These are phyloP conservation scores for Saccharomycopsis amapae DNA, from an alignment of 805 yeast genomes.

Conservation along the genomic window DNA sequence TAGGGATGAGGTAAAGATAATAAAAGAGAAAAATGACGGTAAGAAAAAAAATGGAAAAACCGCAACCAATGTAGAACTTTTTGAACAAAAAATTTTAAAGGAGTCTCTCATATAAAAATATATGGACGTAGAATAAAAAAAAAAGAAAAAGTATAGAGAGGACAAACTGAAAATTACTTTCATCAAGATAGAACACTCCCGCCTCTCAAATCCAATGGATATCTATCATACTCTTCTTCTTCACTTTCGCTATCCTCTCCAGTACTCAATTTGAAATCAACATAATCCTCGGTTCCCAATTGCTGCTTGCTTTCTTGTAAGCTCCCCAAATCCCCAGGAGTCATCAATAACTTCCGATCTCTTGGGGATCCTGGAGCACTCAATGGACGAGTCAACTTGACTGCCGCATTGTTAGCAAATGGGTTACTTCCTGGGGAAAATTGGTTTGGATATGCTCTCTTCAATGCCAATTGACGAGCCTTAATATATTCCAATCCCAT, in stretches of 20 bases:
- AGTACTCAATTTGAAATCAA: slow-evolving; percentile 36
- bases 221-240: slow-evolving; percentile 26
- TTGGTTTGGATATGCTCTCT: slow-evolving; percentile 88
- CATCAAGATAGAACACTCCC: slow-evolving; percentile 1
- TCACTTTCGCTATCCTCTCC: slow-evolving; percentile 40
- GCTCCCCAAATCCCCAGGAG: slow-evolving; percentile 98
- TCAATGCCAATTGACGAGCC: slow-evolving; percentile 86
- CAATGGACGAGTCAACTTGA: slow-evolving; percentile 79
- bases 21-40: no score
- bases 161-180: no score
- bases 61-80: no score
- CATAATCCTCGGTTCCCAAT: slow-evolving; percentile 68
- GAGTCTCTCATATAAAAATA: no score
- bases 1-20: no score
- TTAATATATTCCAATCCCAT: slow-evolving; percentile 96
- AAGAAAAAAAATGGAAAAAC: no score
- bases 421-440: slow-evolving; percentile 43
- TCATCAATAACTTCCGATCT: slow-evolving; percentile 69
- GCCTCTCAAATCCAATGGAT: slow-evolving; percentile 17
- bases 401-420: slow-evolving; percentile 36
- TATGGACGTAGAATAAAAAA: background rate
- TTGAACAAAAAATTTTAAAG: no score
- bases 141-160: background rate
- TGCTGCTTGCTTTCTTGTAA: slow-evolving; percentile 81
- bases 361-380: slow-evolving; percentile 98